Conservation (phyloP, 352 stramenopile species). For the Globisporangium lucens region DNA sequence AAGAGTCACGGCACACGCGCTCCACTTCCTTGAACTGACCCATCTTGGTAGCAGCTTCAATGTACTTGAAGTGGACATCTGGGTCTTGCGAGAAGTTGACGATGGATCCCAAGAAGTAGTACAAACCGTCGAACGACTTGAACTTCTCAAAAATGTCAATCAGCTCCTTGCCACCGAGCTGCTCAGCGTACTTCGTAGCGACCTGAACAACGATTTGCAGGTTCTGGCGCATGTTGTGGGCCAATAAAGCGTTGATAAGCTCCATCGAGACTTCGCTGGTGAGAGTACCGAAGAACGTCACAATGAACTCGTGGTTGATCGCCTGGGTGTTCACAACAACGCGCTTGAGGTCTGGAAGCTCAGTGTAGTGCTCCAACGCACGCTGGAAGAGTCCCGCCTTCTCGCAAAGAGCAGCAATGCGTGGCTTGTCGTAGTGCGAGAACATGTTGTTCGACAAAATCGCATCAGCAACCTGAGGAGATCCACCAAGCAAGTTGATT, state of each 20-base stretch:
- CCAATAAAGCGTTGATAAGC: constrained; percentile 98
- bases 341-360: constrained; percentile 97
- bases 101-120: constrained; percentile 99
- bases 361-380: constrained; percentile 98
- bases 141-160: constrained; percentile 99
- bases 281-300: constrained; percentile 98
- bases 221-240: constrained; percentile 97
- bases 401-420: constrained; percentile 98
- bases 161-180: constrained; percentile 93
- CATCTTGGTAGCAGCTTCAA: constrained; percentile 99
- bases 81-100: constrained; percentile 98
- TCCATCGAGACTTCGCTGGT: constrained; percentile 97
- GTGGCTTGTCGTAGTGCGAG: constrained; percentile 97
- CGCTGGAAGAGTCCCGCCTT: constrained; percentile 98
- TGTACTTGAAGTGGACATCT: constrained; percentile 99
- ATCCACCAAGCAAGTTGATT: constrained; percentile 99
- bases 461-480: constrained; percentile 98
- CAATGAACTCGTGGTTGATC: constrained; percentile 97
- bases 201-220: constrained; percentile 99
- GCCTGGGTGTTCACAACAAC: constrained; percentile 91
- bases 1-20: constrained; percentile 99
- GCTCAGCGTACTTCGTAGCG: constrained; percentile 92
- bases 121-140: constrained; percentile 97
- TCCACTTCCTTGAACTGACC: constrained; percentile 99
- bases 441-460: constrained; percentile 99